A percentile compares a stretch with the other conserved stretches of the same genome.
phyloP scores from a whole-genome alignment of 1,284 basidiomycete species.

The Cutaneotrichosporon sp. region DNA sequence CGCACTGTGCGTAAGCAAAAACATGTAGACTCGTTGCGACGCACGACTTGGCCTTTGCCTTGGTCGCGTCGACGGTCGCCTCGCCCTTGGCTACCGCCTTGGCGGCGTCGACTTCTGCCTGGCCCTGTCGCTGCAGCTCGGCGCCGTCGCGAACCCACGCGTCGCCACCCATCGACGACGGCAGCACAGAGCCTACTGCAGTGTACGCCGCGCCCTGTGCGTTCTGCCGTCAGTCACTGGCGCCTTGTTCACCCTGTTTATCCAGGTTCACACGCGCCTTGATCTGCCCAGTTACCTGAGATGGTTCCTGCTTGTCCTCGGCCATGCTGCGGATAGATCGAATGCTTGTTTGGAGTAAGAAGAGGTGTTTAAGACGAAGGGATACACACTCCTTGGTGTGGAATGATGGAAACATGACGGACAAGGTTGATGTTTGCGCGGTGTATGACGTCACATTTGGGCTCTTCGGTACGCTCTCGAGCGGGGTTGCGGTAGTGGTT shows the following conservation, averaged over 20 bases:
- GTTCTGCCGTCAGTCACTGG: conserved; percentile 10
- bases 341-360: no score
- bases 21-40: conserved; percentile 12
- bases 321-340: not conserved
- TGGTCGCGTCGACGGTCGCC: conserved; percentile 31
- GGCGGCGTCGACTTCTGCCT: conserved; percentile 39
- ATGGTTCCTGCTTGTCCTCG: conserved; percentile 19
- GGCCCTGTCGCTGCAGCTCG: conserved; percentile 29
- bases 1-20: conserved; percentile 19
- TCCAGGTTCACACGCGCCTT: conserved; percentile 29
- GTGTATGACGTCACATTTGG: no score
- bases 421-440: not conserved
- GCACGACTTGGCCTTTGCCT: conserved; percentile 44
- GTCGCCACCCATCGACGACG: conserved; percentile 21
- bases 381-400: no score
- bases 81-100: conserved; percentile 34
- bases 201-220: conserved; percentile 12
- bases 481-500: no score
- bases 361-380: not conserved
- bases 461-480: no score
- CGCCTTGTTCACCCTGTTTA: no score
- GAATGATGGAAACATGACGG: no score
- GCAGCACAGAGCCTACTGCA: conserved; percentile 35
- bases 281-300: conserved; percentile 34
- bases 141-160: conserved; percentile 33